phyloP scores from a whole-genome alignment of 805 yeast species.

The Yamadazyma paraphyllophila region DNA sequence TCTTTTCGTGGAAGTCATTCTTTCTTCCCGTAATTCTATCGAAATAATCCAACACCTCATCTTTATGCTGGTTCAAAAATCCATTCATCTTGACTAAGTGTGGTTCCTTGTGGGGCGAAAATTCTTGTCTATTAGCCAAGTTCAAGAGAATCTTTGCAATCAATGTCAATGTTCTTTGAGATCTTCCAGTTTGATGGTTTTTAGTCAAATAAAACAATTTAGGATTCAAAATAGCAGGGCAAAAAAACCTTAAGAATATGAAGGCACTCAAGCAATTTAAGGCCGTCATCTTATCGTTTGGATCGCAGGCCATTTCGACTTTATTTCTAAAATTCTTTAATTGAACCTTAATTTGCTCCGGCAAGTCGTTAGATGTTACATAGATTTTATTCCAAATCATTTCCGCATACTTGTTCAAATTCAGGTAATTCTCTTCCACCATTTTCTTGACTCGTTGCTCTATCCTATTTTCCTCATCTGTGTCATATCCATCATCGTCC shows the following conservation, averaged over 20 bases:
- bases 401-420: conserved; percentile 50
- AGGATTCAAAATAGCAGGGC: conserved; percentile 92
- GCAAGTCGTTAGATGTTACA: conserved; percentile 70
- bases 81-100: conserved; percentile 68
- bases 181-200: conserved; percentile 65
- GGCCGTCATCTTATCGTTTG: conserved; percentile 51
- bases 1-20: conserved; percentile 60
- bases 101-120: conserved; percentile 81
- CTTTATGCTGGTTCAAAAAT: conserved; percentile 58
- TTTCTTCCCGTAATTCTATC: conserved; percentile 70
- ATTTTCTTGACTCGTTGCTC: conserved; percentile 30
- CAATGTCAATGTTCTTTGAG: conserved; percentile 76
- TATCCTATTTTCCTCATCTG: conserved; percentile 33
- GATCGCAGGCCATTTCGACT: conserved; percentile 61
- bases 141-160: conserved; percentile 78
- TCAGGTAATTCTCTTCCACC: conserved; percentile 46
- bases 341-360: conserved; percentile 61
- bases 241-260: conserved; percentile 57
- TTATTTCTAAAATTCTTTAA: conserved; percentile 61
- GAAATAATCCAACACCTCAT: conserved; percentile 64
- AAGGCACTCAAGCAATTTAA: conserved; percentile 81
- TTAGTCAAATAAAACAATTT: conserved; percentile 73
- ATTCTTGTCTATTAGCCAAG: conserved; percentile 70
- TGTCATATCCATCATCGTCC: conserved; percentile 25
- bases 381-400: conserved; percentile 67